phyloP scores from a whole-genome alignment of 495 filamentous ascomycete genomes.

The Pyrenopolyporus hunteri region DNA sequence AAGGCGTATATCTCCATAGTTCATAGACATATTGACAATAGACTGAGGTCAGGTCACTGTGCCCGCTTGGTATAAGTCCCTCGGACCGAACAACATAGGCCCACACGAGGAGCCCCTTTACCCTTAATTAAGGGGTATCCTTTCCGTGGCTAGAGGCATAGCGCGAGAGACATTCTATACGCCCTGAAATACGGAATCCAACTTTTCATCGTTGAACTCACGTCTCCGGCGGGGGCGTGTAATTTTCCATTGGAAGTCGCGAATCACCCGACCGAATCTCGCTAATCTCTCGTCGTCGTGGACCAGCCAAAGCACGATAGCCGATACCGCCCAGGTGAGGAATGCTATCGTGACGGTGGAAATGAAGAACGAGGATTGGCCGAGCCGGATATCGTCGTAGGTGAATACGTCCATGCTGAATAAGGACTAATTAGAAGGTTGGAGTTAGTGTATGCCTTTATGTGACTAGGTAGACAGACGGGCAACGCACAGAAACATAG shows the following conservation, averaged over 20 bases:
- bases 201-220: not conserved
- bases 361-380: constrained; percentile 23
- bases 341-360: constrained; percentile 23
- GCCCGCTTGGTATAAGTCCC: too few species aligned
- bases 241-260: not conserved
- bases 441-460: not conserved
- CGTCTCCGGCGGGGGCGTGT: not conserved
- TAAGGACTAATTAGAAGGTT: constrained; percentile 12
- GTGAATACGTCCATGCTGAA: constrained; percentile 32
- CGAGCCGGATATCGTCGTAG: constrained; percentile 11
- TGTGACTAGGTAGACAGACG: not conserved
- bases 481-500: constrained; percentile 17
- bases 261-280: not conserved
- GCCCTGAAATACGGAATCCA: constrained; percentile 5
- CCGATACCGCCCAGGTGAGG: constrained; percentile 26
- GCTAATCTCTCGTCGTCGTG: constrained; percentile 15
- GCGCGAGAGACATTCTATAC: too few species aligned
- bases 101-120: too few species aligned
- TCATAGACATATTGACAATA: too few species aligned
- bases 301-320: constrained; percentile 27
- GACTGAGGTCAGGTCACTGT: too few species aligned
- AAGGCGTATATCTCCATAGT: too few species aligned
- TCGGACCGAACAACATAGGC: too few species aligned
- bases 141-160: too few species aligned
- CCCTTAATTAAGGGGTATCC: too few species aligned